Evolutionary conservation across 2,329 filamentous ascomycete species (phyloP), one percentile per base, ranked within the genome.

Genomic region (Penicillium sp.): DNA sequence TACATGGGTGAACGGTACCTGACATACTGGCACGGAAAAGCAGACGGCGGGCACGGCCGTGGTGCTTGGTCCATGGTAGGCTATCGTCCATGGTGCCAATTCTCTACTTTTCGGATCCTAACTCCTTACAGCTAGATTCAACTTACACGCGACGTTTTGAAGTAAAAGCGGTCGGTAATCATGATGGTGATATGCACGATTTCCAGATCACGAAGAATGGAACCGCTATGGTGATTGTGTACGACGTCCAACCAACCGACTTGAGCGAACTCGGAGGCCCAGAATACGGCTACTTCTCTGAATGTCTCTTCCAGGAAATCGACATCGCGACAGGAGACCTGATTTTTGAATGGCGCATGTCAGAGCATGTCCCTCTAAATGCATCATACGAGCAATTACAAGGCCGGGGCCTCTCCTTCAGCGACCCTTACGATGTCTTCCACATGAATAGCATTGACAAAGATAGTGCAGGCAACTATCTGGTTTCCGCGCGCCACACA

Each of bases 371-470:
- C 45, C 56, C 63, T 2, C 51, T 72, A 37, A 63, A 63, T 39
- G 61, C 53, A 52, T 69, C 58, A 2, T 69, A 62, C 19, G 56
- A 66, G 13, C 11, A 37, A 1, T 31, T 61, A 0, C 37, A 47
- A 2, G 41, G 49, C 1, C 41, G 48, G 1, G 68, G 67, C 6
- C 52, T 48, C 27, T 35, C 52, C 6, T 56, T 57, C 10, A 41
- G 48, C 4, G 55, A 54, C 3, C 73, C 77, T 1, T 85, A 81
- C 70, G 82, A 86, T 66, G 84, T 78, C 58, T 84, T 84, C 66
- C 82, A 84, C 66, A 79, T 85, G 69, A 84, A 85, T 70, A 81
- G 80, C 35, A 71, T 85, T 27, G 79, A 83, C 62, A 83, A 84
- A 64, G 78, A 79, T 52, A 62, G 68, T 0, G 62, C 75, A 0